phyloP scores from a whole-genome alignment of 83 land plant genomes.

The Thuja plicata region DNA sequence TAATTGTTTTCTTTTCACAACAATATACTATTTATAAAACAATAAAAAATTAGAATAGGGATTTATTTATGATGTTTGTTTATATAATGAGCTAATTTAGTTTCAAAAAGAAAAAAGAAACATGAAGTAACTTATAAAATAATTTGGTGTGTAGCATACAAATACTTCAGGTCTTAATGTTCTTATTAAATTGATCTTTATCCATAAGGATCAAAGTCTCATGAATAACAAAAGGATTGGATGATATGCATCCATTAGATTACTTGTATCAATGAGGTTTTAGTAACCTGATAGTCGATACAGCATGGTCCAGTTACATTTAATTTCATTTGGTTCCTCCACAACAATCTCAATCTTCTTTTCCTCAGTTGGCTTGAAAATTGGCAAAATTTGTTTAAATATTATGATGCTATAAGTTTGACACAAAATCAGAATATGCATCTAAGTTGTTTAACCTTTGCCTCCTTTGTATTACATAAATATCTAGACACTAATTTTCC shows the following conservation, averaged over 20 bases:
- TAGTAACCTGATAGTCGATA: slow-evolving; percentile 82
- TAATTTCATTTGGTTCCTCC: slow-evolving; percentile 66
- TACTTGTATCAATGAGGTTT: slow-evolving; percentile 85
- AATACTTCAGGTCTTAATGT: neutral
- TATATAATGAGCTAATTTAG: neutral
- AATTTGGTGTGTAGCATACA: neutral
- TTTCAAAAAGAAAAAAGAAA: neutral
- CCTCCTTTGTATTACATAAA: neutral
- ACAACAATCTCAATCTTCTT: slow-evolving; percentile 78
- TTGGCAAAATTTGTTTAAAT: neutral
- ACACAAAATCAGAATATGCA: slow-evolving; percentile 18
- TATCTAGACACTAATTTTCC: neutral
- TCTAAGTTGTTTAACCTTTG: slow-evolving; percentile 14
- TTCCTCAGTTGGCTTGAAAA: slow-evolving; percentile 60
- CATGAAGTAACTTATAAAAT: neutral
- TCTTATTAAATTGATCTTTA: neutral
- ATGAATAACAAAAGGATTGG: neutral
- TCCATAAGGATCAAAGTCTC: neutral
- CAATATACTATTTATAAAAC: neutral
- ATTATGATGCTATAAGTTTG: neutral
- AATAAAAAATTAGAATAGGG: neutral
- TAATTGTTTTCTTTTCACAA: neutral
- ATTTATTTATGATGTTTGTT: neutral
- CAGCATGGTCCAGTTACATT: slow-evolving; percentile 88
- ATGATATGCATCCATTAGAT: neutral